phyloP scores from a whole-genome alignment of 1,284 basidiomycete species.

The Apiotrichum gracile region DNA sequence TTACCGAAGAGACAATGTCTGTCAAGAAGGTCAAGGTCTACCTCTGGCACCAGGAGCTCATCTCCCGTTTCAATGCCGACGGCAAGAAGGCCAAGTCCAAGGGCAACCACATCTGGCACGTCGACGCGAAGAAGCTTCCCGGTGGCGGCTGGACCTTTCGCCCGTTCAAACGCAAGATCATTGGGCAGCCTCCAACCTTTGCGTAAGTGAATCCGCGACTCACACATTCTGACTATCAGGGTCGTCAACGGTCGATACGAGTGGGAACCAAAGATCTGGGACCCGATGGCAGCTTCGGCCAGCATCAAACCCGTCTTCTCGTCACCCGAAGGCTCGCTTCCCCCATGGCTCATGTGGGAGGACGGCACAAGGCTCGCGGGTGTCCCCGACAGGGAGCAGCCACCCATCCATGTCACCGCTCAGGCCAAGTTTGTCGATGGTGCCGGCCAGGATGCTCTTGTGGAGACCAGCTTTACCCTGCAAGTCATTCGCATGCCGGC shows the following conservation, averaged over 20 bases:
- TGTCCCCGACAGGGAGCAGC: conserved; percentile 21
- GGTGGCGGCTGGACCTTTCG: conserved; percentile 85
- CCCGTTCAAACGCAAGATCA: conserved; percentile 79
- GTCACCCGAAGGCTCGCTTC: conserved; percentile 64
- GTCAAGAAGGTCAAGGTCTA: conserved; percentile 82
- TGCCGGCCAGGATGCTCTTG: conserved; percentile 19
- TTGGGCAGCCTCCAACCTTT: conserved; percentile 69
- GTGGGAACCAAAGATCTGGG: conserved; percentile 94
- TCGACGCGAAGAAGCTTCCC: conserved; percentile 78
- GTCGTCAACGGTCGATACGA: conserved; percentile 71
- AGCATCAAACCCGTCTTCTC: conserved; percentile 70
- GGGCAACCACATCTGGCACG: conserved; percentile 99
- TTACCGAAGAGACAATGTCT: conserved; percentile 53
- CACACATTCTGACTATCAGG: conserved; percentile 11
- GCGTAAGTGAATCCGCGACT: conserved; percentile 50
- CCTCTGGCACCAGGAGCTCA: conserved; percentile 85
- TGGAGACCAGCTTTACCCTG: conserved; percentile 30
- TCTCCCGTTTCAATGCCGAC: conserved; percentile 97
- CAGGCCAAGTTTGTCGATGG: conserved; percentile 38
- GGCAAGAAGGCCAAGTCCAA: conserved; percentile 99
- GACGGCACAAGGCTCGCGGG: conserved; percentile 53
- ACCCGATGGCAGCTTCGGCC: conserved; percentile 80
- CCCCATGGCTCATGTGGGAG: conserved; percentile 83
- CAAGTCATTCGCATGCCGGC: conserved; percentile 23
- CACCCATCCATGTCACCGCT: conserved; percentile 24